A percentile compares a stretch with the other conserved stretches of the same genome.
Evolutionary conservation across 2,329 filamentous ascomycete genomes (phyloP).

Genomic region (Talaromyces islandicus): DNA sequence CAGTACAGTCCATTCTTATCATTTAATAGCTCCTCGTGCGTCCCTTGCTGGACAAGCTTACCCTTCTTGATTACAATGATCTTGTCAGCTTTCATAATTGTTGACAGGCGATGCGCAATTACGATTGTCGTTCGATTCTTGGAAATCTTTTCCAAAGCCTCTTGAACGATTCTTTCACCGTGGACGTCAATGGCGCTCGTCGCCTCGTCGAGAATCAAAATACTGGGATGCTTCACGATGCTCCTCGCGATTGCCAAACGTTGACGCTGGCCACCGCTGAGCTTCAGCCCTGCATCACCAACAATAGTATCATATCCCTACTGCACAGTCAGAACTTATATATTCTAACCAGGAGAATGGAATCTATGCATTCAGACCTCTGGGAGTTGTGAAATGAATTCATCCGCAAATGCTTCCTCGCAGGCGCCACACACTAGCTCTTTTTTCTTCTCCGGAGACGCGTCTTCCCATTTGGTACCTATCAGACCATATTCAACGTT

Average conservation of each 20-base stretch:
- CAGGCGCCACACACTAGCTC: slow-evolving; percentile 57
- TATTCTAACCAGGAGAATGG: not conserved
- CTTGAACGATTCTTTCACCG: slow-evolving; percentile 89
- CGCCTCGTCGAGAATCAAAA: slow-evolving; percentile 89
- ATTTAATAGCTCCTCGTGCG: slow-evolving; percentile 67
- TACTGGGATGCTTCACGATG: slow-evolving; percentile 82
- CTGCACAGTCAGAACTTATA: slow-evolving; percentile 55
- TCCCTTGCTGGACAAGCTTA: slow-evolving; percentile 86
- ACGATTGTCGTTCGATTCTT: slow-evolving; percentile 88
- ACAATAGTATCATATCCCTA: slow-evolving; percentile 78
- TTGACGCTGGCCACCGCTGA: slow-evolving; percentile 94
- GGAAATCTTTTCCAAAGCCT: slow-evolving; percentile 80
- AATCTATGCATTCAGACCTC: slow-evolving; percentile 15
- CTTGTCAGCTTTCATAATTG: slow-evolving; percentile 88
- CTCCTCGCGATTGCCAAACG: slow-evolving; percentile 90
- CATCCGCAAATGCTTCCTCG: slow-evolving; percentile 61
- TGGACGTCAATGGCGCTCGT: slow-evolving; percentile 91
- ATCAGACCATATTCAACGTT: slow-evolving; percentile 72
- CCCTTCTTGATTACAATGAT: slow-evolving; percentile 89
- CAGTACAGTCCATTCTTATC: slow-evolving; percentile 58
- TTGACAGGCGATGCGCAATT: slow-evolving; percentile 91
- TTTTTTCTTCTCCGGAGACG: slow-evolving; percentile 48
- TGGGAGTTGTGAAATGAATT: slow-evolving; percentile 61
- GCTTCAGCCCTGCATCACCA: slow-evolving; percentile 85
- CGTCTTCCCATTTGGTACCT: slow-evolving; percentile 39